Conservation (phyloP, 306 rosid genomes). For the Delonix regia region DNA sequence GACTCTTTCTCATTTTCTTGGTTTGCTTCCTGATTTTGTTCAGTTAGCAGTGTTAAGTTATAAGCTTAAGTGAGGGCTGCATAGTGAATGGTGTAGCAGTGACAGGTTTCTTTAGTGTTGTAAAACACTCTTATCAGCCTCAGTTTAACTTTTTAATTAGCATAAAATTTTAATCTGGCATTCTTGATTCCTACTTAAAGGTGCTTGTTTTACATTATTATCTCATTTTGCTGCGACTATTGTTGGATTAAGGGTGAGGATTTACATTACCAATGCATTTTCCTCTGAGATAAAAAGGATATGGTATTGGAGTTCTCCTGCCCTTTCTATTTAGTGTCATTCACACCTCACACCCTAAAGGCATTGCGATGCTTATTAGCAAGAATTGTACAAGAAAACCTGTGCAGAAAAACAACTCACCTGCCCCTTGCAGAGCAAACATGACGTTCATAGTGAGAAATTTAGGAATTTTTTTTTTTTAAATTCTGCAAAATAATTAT, state of each 20-base stretch:
- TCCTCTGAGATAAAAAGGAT: background rate
- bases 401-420: no score
- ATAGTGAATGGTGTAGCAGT: conserved; percentile 46
- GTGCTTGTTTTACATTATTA: background rate
- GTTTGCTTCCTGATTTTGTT: conserved; percentile 46
- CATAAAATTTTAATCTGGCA: conserved; percentile 27
- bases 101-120: conserved; percentile 40
- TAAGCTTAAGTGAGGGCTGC: conserved; percentile 39
- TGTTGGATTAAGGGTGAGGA: background rate
- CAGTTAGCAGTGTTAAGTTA: conserved; percentile 35
- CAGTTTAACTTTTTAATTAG: conserved; percentile 27
- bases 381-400: no score
- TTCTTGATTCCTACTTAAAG: conserved; percentile 5
- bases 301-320: background rate
- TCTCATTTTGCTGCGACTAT: background rate
- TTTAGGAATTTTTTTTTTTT: no score
- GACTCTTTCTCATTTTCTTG: conserved; percentile 35
- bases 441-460: no score
- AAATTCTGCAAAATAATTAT: no score
- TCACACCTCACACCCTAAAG: no score
- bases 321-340: background rate
- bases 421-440: no score
- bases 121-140: conserved; percentile 40
- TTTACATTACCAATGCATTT: background rate
- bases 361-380: no score